These are phyloP conservation scores for Dothistroma pini DNA, from an alignment of 2,329 filamentous ascomycete genomes.

Conservation along the genomic window DNA sequence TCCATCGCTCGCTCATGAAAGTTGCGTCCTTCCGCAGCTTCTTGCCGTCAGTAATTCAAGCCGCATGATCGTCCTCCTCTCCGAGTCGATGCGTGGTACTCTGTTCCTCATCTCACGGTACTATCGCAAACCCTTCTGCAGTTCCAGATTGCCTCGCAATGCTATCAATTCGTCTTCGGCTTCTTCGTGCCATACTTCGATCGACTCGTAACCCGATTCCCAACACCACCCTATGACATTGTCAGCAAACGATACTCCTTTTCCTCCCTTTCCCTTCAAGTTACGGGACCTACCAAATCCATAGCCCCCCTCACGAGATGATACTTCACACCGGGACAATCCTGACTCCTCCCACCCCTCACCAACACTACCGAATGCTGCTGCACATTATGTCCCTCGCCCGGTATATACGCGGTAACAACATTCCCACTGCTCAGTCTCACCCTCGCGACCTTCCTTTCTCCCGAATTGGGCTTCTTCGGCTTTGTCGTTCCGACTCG, in stretches of 20 bases:
- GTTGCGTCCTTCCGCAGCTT: background rate
- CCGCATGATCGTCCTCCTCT: background rate
- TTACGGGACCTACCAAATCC: conserved; percentile 70
- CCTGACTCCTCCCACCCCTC: conserved; percentile 86
- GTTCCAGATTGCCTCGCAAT: background rate
- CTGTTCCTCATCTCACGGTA: background rate
- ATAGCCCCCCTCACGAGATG: conserved; percentile 86
- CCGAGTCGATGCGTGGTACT: background rate
- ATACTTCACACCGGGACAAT: conserved; percentile 98
- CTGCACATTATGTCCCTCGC: conserved; percentile 78
- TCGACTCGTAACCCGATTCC: conserved; percentile 74
- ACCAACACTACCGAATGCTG: conserved; percentile 97
- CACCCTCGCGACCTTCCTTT: conserved; percentile 92
- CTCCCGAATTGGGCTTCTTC: conserved; percentile 98
- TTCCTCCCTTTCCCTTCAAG: background rate
- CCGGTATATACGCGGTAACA: conserved; percentile 90
- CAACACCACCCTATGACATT: conserved; percentile 73
- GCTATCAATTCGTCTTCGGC: conserved; percentile 68
- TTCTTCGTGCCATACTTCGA: conserved; percentile 99
- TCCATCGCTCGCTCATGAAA: background rate
- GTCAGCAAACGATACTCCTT: conserved; percentile 1
- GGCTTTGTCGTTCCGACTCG: conserved; percentile 91
- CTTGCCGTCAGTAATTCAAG: background rate
- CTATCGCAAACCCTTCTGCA: background rate
- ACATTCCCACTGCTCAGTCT: conserved; percentile 81